phyloP scores from a whole-genome alignment of 345 rosid genomes.

The Aegle marmelos region DNA sequence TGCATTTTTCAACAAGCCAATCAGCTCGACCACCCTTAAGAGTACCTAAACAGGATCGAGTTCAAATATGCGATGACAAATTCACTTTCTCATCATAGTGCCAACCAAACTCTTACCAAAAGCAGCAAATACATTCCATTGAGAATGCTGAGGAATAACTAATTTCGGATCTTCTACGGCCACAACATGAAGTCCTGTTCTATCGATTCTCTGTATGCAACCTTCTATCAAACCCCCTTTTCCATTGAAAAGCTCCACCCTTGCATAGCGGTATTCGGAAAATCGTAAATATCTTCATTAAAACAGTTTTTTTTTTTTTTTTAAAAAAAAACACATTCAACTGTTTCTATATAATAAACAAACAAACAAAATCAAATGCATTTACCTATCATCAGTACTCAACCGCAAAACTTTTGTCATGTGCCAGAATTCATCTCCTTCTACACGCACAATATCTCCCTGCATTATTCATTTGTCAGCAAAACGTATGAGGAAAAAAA shows the following conservation, averaged over 20 bases:
- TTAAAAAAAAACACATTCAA: too few relatives aligned
- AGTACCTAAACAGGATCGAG: slow-evolving; percentile 47
- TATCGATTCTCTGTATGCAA: slow-evolving; percentile 54
- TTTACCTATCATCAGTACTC: slow-evolving; percentile 52
- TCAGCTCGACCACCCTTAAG: slow-evolving; percentile 94
- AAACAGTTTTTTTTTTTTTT: too few relatives aligned
- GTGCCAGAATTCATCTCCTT: slow-evolving; percentile 86
- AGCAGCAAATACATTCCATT: slow-evolving; percentile 87
- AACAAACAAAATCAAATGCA: neutral
- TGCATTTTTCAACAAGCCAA: slow-evolving; percentile 95
- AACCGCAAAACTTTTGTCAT: slow-evolving; percentile 79
- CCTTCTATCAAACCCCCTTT: slow-evolving; percentile 77
- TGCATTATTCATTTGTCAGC: slow-evolving; percentile 21
- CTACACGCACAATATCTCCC: slow-evolving; percentile 70
- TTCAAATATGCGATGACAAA: slow-evolving; percentile 3
- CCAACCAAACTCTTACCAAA: slow-evolving; percentile 52
- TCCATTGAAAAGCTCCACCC: slow-evolving; percentile 94
- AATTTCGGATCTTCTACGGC: slow-evolving; percentile 59
- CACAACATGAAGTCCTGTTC: slow-evolving; percentile 59
- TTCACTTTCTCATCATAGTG: neutral
- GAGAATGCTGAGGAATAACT: slow-evolving; percentile 47
- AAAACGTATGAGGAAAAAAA: neutral
- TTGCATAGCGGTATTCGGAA: slow-evolving; percentile 31
- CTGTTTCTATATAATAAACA: neutral
- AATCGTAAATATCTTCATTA: neutral